Conservation (phyloP, 345 rosid genomes). For the Litchi chinensis region DNA sequence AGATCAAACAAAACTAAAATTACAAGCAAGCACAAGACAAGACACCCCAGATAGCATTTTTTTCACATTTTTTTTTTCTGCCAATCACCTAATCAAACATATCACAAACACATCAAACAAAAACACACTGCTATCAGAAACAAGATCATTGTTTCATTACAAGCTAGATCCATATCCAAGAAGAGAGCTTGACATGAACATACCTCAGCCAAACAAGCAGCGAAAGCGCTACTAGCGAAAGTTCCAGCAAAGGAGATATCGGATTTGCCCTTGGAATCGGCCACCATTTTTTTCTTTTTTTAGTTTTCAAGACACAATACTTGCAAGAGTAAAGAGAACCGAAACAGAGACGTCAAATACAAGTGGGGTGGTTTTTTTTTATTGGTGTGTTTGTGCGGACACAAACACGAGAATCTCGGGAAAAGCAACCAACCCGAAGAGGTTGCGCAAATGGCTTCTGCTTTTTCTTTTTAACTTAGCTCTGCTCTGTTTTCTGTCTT, state of each 20-base stretch:
- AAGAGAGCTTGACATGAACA: not conserved
- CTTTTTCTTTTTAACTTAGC: not conserved
- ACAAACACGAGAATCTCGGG: constrained; percentile 20
- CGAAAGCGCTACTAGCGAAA: constrained; percentile 88
- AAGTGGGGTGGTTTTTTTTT: not conserved
- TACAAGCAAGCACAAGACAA: not conserved
- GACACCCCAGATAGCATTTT: not conserved
- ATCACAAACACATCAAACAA: not conserved
- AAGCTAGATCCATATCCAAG: constrained; percentile 7
- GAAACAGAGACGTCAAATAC: not conserved
- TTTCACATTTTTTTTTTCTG: too few relatives aligned
- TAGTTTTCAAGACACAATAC: too few relatives aligned
- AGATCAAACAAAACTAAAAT: not conserved
- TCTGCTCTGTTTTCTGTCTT: not conserved
- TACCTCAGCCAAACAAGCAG: constrained; percentile 97
- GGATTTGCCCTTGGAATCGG: constrained; percentile 65
- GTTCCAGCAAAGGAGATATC: constrained; percentile 84
- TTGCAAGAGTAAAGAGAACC: too few relatives aligned
- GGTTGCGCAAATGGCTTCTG: constrained; percentile 19
- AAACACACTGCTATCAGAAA: not conserved
- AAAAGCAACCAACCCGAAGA: constrained; percentile 13
- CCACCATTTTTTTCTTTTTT: constrained; percentile 55
- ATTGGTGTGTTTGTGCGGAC: not conserved
- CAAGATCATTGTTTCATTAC: not conserved
- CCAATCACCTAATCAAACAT: not conserved